Evolutionary conservation across 192 early-diverging fungal species (phyloP), one percentile per base, ranked within the genome.

Genomic region (Coemansia sp.): DNA sequence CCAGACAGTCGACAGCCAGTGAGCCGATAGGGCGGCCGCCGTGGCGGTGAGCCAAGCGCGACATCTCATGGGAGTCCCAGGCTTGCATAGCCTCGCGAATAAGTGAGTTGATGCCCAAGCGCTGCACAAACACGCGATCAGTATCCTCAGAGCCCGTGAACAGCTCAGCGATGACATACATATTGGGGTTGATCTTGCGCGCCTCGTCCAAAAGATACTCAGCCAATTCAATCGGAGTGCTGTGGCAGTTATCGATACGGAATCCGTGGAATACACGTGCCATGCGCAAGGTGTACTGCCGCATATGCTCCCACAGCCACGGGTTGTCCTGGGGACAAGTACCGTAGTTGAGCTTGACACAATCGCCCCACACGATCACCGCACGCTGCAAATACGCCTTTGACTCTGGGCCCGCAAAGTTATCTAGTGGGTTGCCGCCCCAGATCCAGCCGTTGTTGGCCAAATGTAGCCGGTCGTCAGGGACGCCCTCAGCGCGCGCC

Each of bases 161-260:
- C 36, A 99, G 87, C 80, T 99, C 98, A 0, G 98, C 98, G 68
- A 97, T 89, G 25, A 99, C 95, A 75, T 98, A 99, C 21, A 99
- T 84, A 61, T 99, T 89, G 15, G 95, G 96, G 12, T 91, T 89
- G 19, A 93, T 86, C 21, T 73, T 69, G 34, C 98, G 89, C 3
- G 94, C 98, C 46, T 87, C 87, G 72, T 98, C 95, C 44, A 99
- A 82, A 6, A 99, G 80, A 64, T 98, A 94, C 59, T 95, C 84
- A 0, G 95, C 98, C 3, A 99, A 87, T 73, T 97, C 93, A 21
- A 98, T 87, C 1, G 98, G 98, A 2, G 98, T 99, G 23, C 94
- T 97, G 72, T 99, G 98, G 73, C 98, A 99, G 74, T 99, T 99
- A 83, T 99, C 98, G 61, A 99, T 98, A 31, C 98, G 91, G 80